These are phyloP conservation scores for Diutina scorzettiae DNA, from an alignment of 1,139 yeast species.

Conservation along the genomic window DNA sequence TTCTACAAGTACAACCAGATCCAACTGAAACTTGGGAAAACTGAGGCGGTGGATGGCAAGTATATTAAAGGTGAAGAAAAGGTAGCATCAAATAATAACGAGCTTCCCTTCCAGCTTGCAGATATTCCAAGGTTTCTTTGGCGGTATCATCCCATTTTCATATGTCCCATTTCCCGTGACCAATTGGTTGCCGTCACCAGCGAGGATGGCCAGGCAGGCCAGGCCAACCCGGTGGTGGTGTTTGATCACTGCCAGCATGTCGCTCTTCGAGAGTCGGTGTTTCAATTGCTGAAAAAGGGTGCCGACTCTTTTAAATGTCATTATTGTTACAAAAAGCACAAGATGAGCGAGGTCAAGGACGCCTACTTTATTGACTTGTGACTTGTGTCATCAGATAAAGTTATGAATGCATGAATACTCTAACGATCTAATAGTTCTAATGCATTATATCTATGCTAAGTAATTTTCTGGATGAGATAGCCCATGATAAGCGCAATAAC, in stretches of 20 bases:
- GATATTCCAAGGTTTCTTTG: conserved; percentile 30
- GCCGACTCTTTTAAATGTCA: conserved; percentile 35
- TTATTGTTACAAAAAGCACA: conserved; percentile 37
- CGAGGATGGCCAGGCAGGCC: conserved; percentile 13
- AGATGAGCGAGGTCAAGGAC: conserved; percentile 28
- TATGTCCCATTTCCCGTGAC: conserved; percentile 85
- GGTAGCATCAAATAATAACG: conserved; percentile 12
- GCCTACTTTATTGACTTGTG: conserved; percentile 33
- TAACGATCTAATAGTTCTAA: too few relatives aligned
- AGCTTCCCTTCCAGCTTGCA: conserved; percentile 33
- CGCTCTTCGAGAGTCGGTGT: conserved; percentile 31
- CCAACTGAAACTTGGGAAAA: conserved; percentile 22
- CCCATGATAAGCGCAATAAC: conserved; percentile 2
- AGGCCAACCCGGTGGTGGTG: conserved; percentile 31
- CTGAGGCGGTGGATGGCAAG: background rate
- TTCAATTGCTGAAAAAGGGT: conserved; percentile 24
- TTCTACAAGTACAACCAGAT: conserved; percentile 54
- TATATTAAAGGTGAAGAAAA: background rate
- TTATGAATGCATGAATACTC: background rate
- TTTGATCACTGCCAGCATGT: conserved; percentile 33
- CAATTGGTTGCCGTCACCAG: conserved; percentile 37
- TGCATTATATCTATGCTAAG: background rate
- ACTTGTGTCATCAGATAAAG: background rate
- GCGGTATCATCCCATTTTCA: conserved; percentile 72
- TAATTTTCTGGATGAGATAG: background rate